Base-by-base conservation (phyloP, 768 basidiomycete genomes). In the Suillus subalutaceus region DNA sequence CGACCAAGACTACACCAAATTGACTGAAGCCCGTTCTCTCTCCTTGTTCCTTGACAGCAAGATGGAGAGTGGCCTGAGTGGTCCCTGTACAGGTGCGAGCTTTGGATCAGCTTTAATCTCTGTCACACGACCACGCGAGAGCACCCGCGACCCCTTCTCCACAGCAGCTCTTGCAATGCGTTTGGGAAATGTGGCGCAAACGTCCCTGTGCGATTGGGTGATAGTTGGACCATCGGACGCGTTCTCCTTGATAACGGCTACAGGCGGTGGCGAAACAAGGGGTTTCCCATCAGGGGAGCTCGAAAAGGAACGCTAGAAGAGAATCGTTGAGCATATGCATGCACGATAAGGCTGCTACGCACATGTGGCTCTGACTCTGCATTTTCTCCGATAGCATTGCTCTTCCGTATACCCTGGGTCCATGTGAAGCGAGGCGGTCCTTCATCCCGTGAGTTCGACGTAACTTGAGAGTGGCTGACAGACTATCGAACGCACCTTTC, bases 31-130 rank as follows among this genome's bases (percentile, higher is more conserved):
- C 6, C 20, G 35, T 35, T 37, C 35, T 56, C 12, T 35, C 35
- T 35, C 55, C 35, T 37, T 56, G 18, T 56, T 56, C 32, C 18
- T 56, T 13, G 55, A 56, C 55, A 12, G 6, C n/a, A 56, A 41
- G 67, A 67, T 75, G 26, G 76, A 76, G 8, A 77, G 43, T 16
- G 77, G 77, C 4, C 75, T 75, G 20, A 76, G 72, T 20, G 77
- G 75, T 12, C 66, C 77, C 18, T 75, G 75, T 18, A 78, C 75
- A 37, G 75, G 75, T 3, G 75, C 73, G 41, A 76, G 75, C 65
- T 78, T 76, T 16, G 75, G 77, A 44, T 76, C 73, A n/a, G 68
- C 63, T 4, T 66, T 48, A n/a, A 76, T 76, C 23, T 73, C 72
- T 56, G 73, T 72, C 4, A 56, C 68, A 2, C 73, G 69, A 57